phyloP scores from a whole-genome alignment of 345 rosid species.

The Salix exigua region DNA sequence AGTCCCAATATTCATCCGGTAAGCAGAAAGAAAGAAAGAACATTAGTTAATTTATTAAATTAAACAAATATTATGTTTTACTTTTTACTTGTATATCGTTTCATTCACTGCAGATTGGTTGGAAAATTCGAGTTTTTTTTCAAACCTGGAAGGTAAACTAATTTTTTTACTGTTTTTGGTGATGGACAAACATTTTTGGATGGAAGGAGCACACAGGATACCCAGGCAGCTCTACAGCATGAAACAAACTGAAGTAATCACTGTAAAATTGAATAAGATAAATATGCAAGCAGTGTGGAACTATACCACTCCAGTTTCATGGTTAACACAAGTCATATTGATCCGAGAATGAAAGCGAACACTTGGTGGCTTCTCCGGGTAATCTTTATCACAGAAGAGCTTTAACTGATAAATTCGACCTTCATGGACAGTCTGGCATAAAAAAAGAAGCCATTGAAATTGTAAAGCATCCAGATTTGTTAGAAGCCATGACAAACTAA shows the following conservation, averaged over 20 bases:
- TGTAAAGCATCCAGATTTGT: background rate
- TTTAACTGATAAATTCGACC: constrained; percentile 95
- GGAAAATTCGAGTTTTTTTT: background rate
- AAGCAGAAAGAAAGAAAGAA: background rate
- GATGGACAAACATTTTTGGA: background rate
- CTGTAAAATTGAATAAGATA: background rate
- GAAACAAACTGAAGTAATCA: background rate
- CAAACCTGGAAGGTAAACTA: background rate
- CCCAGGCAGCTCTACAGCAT: background rate
- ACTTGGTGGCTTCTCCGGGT: constrained; percentile 94
- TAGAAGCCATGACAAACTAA: constrained; percentile 1
- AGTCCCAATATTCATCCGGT: background rate
- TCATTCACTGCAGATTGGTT: background rate
- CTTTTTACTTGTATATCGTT: background rate
- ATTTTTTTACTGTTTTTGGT: background rate
- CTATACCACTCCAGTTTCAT: constrained; percentile 90
- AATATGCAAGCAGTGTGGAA: background rate
- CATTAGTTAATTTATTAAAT: background rate
- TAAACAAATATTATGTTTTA: background rate
- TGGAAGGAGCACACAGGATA: background rate
- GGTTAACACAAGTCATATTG: constrained; percentile 90
- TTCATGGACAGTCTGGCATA: constrained; percentile 81
- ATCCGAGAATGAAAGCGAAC: constrained; percentile 92
- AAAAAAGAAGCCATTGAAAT: background rate
- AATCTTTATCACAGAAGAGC: constrained; percentile 96